These are phyloP conservation scores for Balakata baccata DNA, from an alignment of 345 rosid genomes.

Conservation along the genomic window DNA sequence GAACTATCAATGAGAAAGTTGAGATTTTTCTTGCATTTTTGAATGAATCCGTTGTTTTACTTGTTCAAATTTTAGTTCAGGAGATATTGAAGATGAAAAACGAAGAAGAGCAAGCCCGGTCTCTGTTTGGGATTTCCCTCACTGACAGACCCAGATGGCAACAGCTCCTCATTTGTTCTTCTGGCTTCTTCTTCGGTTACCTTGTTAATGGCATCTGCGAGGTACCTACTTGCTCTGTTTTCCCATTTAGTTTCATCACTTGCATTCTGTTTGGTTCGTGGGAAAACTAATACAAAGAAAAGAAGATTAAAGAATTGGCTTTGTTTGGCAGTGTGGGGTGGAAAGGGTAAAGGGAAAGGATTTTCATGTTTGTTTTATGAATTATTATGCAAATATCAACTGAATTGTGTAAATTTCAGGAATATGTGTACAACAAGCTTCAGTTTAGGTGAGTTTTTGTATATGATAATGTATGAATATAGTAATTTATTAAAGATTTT, in stretches of 20 bases:
- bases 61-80: too few relatives aligned
- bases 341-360: not conserved
- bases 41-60: too few relatives aligned
- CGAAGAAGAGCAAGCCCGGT: conserved; percentile 50
- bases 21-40: too few relatives aligned
- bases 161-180: conserved; percentile 79
- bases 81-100: conserved; percentile 40
- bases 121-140: conserved; percentile 64
- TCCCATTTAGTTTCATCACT: not conserved
- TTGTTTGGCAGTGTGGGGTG: not conserved
- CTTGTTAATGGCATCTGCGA: conserved; percentile 92
- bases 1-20: too few relatives aligned
- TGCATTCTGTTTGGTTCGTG: conserved; percentile 3
- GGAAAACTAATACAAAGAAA: not conserved
- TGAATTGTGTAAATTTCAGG: conserved; percentile 39
- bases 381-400: not conserved
- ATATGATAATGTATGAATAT: not conserved
- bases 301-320: too few relatives aligned
- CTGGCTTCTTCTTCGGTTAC: conserved; percentile 91
- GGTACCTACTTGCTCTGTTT: conserved; percentile 30
- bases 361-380: not conserved
- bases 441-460: conserved; percentile 59
- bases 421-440: conserved; percentile 84
- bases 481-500: not conserved
- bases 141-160: conserved; percentile 69